These are phyloP conservation scores for Pseudonectria buxi DNA, from an alignment of 2,329 filamentous ascomycete genomes.

Conservation along the genomic window DNA sequence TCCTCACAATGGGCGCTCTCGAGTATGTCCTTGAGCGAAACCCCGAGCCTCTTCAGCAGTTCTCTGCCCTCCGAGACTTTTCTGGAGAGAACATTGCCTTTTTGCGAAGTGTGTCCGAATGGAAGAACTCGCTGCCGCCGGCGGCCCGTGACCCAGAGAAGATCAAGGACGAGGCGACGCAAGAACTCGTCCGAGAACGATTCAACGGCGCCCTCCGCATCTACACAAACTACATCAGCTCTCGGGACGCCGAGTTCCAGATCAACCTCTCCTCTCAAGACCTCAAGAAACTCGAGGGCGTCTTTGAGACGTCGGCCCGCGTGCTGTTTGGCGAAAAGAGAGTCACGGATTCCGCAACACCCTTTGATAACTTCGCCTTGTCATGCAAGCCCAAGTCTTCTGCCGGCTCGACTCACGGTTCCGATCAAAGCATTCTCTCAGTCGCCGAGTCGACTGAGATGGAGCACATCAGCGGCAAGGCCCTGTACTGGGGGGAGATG, in stretches of 20 bases:
- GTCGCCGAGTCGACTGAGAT: constrained; percentile 7
- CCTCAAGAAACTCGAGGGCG: constrained; percentile 43
- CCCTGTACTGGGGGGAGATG: constrained; percentile 38
- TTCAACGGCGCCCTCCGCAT: constrained; percentile 52
- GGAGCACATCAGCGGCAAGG: constrained; percentile 16
- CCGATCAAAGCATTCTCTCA: constrained; percentile 18
- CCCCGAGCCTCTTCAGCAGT: constrained; percentile 50
- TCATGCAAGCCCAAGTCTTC: constrained; percentile 17
- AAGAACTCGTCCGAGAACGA: constrained; percentile 37
- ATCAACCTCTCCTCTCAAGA: constrained; percentile 58
- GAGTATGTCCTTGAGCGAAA: constrained; percentile 52
- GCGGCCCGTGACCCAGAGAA: constrained; percentile 17
- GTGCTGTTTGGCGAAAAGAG: constrained; percentile 34
- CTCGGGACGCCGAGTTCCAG: constrained; percentile 51
- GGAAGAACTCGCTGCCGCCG: constrained; percentile 26
- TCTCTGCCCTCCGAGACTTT: constrained; percentile 57
- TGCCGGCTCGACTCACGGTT: constrained; percentile 11
- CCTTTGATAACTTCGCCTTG: constrained; percentile 33
- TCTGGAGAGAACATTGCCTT: constrained; percentile 65
- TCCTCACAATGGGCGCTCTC: constrained; percentile 53
- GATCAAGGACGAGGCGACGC: constrained; percentile 13
- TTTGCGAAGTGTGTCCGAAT: constrained; percentile 46
- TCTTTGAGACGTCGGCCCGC: constrained; percentile 51
- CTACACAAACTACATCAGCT: constrained; percentile 20
- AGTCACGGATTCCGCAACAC: constrained; percentile 35